Conservation (phyloP, 371 early-diverging fungal species). For the Apophysomyces ossiformis region DNA sequence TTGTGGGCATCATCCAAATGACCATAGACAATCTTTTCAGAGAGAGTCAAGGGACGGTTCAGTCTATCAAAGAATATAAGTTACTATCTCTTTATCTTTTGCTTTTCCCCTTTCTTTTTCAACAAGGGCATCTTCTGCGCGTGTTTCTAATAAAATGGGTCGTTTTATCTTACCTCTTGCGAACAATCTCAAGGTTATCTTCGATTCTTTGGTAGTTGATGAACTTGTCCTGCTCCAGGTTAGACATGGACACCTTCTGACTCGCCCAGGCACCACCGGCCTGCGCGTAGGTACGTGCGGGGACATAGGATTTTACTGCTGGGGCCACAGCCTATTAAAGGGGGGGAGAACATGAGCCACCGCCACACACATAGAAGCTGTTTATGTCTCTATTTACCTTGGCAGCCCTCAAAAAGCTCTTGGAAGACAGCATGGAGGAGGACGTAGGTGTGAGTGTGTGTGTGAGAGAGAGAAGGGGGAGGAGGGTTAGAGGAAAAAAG, state of each 20-base stretch:
- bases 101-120: not conserved
- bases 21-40: conserved; percentile 95
- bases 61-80: conserved; percentile 42
- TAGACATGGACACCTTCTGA: conserved; percentile 84
- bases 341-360: conserved; percentile 4
- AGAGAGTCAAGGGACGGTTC: conserved; percentile 84
- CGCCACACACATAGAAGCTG: not conserved
- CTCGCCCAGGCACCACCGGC: conserved; percentile 51
- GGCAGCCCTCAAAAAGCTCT: conserved; percentile 40
- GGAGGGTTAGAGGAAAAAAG: conserved; percentile 19
- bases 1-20: conserved; percentile 90
- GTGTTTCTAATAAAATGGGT: not conserved
- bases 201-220: conserved; percentile 94
- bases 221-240: conserved; percentile 81
- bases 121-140: not conserved
- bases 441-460: conserved; percentile 11
- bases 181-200: conserved; percentile 88
- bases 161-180: conserved; percentile 70
- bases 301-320: conserved; percentile 30
- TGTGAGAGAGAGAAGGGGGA: conserved; percentile 10
- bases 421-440: conserved; percentile 38
- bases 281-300: conserved; percentile 55
- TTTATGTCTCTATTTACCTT: conserved; percentile 25
- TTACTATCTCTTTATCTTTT: not conserved
- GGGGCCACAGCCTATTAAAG: conserved; percentile 36